These are phyloP conservation scores for Pistacia vera DNA, from an alignment of 345 rosid species.

Conservation along the genomic window DNA sequence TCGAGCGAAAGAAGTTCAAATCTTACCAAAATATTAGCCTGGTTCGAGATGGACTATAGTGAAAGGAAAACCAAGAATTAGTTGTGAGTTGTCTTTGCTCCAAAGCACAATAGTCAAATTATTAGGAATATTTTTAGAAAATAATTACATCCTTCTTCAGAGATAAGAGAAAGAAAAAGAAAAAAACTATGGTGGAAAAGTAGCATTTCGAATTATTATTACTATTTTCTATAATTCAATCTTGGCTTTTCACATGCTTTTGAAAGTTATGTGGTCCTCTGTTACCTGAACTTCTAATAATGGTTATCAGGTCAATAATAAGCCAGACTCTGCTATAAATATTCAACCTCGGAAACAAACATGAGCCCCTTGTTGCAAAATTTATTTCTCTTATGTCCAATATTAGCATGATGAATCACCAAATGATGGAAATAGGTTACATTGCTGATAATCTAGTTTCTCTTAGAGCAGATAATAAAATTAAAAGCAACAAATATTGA, in stretches of 20 bases:
- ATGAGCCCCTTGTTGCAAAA: constrained; percentile 66
- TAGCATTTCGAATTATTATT: neutral
- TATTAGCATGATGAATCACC: constrained; percentile 87
- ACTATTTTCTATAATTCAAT: neutral
- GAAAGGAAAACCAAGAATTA: constrained; percentile 48
- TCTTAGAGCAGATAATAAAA: neutral
- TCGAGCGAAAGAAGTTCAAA: constrained; percentile 53
- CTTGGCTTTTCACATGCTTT: neutral
- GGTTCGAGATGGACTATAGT: constrained; percentile 84
- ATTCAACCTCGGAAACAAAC: constrained; percentile 66
- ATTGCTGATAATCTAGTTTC: constrained; percentile 19
- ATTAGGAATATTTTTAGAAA: constrained; percentile 5
- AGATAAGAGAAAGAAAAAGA: neutral
- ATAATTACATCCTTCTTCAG: constrained; percentile 4
- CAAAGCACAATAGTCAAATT: neutral
- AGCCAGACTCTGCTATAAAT: constrained; percentile 34
- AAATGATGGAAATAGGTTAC: constrained; percentile 93
- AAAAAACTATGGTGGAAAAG: neutral
- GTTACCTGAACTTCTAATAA: constrained; percentile 19
- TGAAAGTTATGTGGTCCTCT: constrained; percentile 3
- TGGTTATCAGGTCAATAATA: constrained; percentile 44
- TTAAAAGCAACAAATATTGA: neutral
- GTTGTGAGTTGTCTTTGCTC: constrained; percentile 47
- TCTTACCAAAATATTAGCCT: constrained; percentile 61
- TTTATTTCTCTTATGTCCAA: constrained; percentile 88